Base-by-base conservation (phyloP, 2,329 filamentous ascomycete genomes). In the Pseudocercospora crystallina region DNA sequence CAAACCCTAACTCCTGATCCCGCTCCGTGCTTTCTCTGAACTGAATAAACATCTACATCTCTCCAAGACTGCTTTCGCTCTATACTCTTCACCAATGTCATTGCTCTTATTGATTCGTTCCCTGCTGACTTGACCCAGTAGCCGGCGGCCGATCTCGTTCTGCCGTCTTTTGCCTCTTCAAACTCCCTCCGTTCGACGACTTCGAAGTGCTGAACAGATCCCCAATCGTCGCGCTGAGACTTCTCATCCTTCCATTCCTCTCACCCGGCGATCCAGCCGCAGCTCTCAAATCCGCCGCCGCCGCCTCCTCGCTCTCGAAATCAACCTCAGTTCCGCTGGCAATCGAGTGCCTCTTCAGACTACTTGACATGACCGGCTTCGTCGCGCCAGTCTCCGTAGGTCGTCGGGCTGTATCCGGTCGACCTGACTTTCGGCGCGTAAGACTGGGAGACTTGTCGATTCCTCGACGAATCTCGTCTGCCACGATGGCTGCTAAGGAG, bases 401-500 rank as follows among this genome's bases (percentile, higher is more conserved):
- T 11, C 58, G 47, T 26, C 32, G 47, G 4, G 43, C 33, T 4
- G 38, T 43, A 37, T 30, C 31, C 7, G 54, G 44, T 20, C 44
- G 48, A 13, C 48, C 44, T 5, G 53, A 54, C 10, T 53, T 46
- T 17, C 54, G 47, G 11, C 55, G 43, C 17, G 47, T 54, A 8
- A 57, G 49, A 29, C 44, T 56, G n/a, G 61, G 58, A 10, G 56
- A 52, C 13, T 50, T 54, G 10, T 67, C 64, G 13, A 80, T 73
- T 11, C 80, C 79, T 12, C 80, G 77, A n/a, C 82, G 77, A 20
- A 86, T 71, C 15, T 82, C 78, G 56, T 87, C 83, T 8, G 83
- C 83, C 5, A 87, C 81, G 41, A 87, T 79, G 1, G 80, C 83
- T 62, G 76, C 81, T 12, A 87, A 72, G 1, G 79, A 79, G 1